Evolutionary conservation across 257 asterid species (phyloP).

Genomic region (Coffea eugenioides): DNA sequence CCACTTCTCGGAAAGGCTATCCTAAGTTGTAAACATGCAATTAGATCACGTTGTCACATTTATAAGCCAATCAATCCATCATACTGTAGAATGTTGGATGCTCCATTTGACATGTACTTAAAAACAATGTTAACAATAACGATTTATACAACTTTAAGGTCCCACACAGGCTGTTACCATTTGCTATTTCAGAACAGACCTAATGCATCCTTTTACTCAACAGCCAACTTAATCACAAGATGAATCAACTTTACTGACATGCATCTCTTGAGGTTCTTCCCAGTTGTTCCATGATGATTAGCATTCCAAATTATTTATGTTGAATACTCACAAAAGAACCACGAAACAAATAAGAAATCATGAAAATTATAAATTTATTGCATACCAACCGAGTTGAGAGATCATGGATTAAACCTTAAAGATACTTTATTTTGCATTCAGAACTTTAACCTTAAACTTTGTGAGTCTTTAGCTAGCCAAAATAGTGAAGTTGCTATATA

Average conservation of each 20-base stretch:
- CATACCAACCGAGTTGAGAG: neutral
- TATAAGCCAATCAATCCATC: neutral
- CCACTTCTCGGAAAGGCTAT: neutral
- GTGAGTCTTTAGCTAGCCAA: neutral
- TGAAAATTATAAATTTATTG: neutral
- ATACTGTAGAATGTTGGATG: neutral
- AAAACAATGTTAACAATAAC: too few species aligned
- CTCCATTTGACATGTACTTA: neutral
- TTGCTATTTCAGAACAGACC: neutral
- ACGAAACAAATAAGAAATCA: slow-evolving; percentile 4
- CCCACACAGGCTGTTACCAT: neutral
- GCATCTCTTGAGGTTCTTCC: neutral
- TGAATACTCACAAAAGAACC: neutral
- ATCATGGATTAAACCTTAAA: neutral
- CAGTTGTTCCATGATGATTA: neutral
- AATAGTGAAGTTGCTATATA: slow-evolving; percentile 7
- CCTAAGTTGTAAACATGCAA: neutral
- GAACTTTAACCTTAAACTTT: slow-evolving; percentile 9
- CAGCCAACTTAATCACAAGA: neutral
- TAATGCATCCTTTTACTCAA: neutral
- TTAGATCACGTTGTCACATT: neutral
- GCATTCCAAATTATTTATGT: neutral
- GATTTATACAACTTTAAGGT: neutral
- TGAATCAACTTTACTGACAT: neutral
- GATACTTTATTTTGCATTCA: neutral